Conservation (phyloP, 495 filamentous ascomycete genomes). For the Durotheca rogersii region DNA sequence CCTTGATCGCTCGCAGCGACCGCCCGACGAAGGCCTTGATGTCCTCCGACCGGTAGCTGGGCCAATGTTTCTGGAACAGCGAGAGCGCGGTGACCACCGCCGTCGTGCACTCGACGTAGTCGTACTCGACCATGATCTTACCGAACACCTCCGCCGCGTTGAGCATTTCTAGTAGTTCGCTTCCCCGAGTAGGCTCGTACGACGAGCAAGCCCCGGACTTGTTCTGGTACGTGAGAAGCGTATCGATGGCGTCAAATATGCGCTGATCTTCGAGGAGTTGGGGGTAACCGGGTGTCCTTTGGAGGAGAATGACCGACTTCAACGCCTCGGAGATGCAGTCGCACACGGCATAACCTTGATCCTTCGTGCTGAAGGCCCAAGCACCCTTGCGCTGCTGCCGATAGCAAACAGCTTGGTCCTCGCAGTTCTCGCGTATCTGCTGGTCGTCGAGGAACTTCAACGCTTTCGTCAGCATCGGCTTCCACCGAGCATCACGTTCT, state of each 20-base stretch:
- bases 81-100: constrained; percentile 88
- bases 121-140: constrained; percentile 96
- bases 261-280: constrained; percentile 70
- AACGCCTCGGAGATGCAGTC: constrained; percentile 92
- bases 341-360: constrained; percentile 91
- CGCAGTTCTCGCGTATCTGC: constrained; percentile 83
- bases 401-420: constrained; percentile 78
- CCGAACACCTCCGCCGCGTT: constrained; percentile 98
- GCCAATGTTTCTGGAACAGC: constrained; percentile 78
- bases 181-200: constrained; percentile 81
- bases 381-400: constrained; percentile 90
- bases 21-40: constrained; percentile 68
- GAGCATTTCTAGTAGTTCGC: constrained; percentile 73
- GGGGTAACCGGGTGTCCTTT: constrained; percentile 75
- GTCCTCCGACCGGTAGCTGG: constrained; percentile 72
- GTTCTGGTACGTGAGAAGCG: constrained; percentile 90
- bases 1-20: constrained; percentile 79
- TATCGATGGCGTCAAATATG: constrained; percentile 84
- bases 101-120: constrained; percentile 96
- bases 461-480: constrained; percentile 79
- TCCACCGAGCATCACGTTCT: constrained; percentile 73
- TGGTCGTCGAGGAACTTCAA: constrained; percentile 87
- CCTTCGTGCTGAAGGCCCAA: constrained; percentile 91
- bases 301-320: constrained; percentile 82
- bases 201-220: constrained; percentile 82